Base-by-base conservation (phyloP, 768 basidiomycete genomes). In the Rhodotorula toruloides region DNA sequence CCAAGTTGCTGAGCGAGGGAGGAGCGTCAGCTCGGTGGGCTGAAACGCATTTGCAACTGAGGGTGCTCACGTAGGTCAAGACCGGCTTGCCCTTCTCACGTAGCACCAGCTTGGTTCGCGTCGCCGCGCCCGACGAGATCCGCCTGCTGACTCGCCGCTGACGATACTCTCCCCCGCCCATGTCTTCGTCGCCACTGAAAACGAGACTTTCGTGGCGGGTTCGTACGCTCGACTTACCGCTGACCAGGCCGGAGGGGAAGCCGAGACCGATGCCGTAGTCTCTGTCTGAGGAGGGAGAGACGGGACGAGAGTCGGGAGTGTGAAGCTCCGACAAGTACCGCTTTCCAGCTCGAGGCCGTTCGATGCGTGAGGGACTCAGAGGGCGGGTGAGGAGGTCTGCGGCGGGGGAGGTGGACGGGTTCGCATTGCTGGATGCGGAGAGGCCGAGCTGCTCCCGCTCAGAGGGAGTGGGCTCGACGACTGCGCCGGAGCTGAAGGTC, bases 61-160 rank as follows among this genome's bases (percentile, higher is more conserved):
- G 40, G 40, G 19, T 40, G 40, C 91, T 83, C 76, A 92, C 91
- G 77, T 88, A 91, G 76, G 86, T 87, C 58, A 87, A 84, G 12
- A 88, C 81, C 25, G 85, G 80, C 79, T 87, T 88, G 56, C 90
- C 90, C 69, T 88, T 85, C 79, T 92, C 91, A 75, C 83, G 81
- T 54, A 93, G 82, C 49, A 91, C 82, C 43, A 93, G 80, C 47
- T 86, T 84, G 79, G 85, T 85, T 42, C 88, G 81, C 34, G 84
- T 80, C 5, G 81, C 81, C 73, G 81, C 84, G 29, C 37, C 29
- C 2, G 64, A 65, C 21, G 65, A 63, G 14, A 47, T 21, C 37
- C 66, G 40, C 25, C 62, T 39, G 31, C 54, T 65, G 40, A 50
- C 36, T 32, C n/a, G 49, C 50, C 65, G 44, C 47, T 52, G 53